phyloP scores from a whole-genome alignment of 2,329 filamentous ascomycete genomes.

The Curvularia sp. region DNA sequence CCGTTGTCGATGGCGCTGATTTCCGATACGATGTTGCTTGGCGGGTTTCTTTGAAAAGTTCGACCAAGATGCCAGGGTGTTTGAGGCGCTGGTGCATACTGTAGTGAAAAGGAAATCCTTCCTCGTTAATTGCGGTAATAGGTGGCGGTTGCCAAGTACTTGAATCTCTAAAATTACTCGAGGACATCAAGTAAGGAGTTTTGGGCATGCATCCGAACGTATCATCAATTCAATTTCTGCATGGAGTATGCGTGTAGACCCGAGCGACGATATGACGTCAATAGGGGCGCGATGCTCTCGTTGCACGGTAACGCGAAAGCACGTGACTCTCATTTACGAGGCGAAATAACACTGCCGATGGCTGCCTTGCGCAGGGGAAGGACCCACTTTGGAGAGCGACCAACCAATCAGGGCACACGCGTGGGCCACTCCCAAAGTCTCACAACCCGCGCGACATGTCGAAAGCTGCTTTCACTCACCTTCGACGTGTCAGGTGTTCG shows the following conservation, averaged over 20 bases:
- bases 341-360: background rate
- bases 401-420: constrained; percentile 19
- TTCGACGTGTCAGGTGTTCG: constrained; percentile 19
- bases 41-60: background rate
- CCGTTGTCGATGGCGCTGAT: background rate
- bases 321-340: constrained; percentile 5
- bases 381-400: background rate
- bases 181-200: background rate
- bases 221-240: background rate
- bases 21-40: background rate
- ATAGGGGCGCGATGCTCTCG: background rate
- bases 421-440: constrained; percentile 28
- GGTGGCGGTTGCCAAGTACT: background rate
- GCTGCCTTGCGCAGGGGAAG: constrained; percentile 12
- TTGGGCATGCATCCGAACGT: background rate
- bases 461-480: constrained; percentile 25
- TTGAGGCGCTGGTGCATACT: background rate
- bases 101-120: background rate
- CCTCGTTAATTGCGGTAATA: background rate
- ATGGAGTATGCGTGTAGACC: background rate
- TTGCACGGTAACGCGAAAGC: background rate
- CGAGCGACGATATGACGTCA: background rate
- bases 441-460: constrained; percentile 27
- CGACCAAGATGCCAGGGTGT: background rate
- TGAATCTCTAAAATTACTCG: background rate